A percentile compares a stretch with the other conserved stretches of the same genome.
Conservation (phyloP, 2,329 filamentous ascomycete genomes). For the Penicillium sp. region DNA sequence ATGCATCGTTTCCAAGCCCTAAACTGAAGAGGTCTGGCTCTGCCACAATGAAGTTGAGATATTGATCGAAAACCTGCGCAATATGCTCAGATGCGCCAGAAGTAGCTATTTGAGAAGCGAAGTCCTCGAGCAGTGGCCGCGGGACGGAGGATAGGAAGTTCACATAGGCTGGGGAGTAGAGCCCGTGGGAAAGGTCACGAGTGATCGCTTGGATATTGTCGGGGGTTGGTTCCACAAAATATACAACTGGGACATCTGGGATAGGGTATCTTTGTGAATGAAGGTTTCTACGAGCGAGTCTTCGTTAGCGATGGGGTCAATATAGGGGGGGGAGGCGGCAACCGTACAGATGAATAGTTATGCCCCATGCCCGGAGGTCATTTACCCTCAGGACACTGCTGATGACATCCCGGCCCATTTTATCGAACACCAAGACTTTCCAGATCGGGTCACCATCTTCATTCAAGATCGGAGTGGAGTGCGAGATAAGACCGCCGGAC, state of each 20-base stretch:
- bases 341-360: conserved; percentile 87
- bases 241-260: conserved; percentile 93
- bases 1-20: conserved; percentile 88
- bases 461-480: conserved; percentile 77
- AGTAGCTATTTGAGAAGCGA: conserved; percentile 81
- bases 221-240: conserved; percentile 85
- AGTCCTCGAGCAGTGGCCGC: conserved; percentile 87
- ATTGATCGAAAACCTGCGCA: conserved; percentile 91
- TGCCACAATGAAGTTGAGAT: conserved; percentile 93
- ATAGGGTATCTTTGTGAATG: conserved; percentile 81
- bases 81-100: conserved; percentile 86
- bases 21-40: conserved; percentile 95
- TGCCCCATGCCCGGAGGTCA: conserved; percentile 88
- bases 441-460: conserved; percentile 90
- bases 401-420: conserved; percentile 88
- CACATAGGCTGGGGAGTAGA: conserved; percentile 92
- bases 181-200: conserved; percentile 76
- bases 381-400: conserved; percentile 94
- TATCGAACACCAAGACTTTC: conserved; percentile 97
- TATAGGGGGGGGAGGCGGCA: conserved; percentile 17
- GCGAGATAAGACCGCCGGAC: conserved; percentile 61
- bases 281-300: conserved; percentile 64
- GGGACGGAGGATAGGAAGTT: conserved; percentile 96
- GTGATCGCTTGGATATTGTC: conserved; percentile 82
- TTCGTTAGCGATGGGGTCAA: conserved; percentile 19